Conservation (phyloP, 1,284 basidiomycete genomes). For the Pseudozyma tsukubaensis region DNA sequence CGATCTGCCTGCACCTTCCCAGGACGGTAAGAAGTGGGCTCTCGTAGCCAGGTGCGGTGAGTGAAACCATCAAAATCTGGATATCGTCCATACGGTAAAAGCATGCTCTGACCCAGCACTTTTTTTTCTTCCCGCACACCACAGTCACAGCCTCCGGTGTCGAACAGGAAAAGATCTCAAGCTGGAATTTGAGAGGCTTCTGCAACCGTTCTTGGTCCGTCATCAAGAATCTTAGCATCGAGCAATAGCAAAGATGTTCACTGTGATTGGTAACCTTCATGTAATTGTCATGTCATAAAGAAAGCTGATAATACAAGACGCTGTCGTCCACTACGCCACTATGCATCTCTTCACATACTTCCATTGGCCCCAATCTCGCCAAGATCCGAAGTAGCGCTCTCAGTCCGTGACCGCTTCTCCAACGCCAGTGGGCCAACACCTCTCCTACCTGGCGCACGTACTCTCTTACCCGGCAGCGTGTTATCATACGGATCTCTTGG, state of each 20-base stretch:
- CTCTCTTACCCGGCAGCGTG: conserved; percentile 41
- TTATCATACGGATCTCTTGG: conserved; percentile 48
- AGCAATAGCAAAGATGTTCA: conserved; percentile 1
- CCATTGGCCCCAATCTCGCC: conserved; percentile 16
- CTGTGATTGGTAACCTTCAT: conserved; percentile 1
- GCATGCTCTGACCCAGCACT: not conserved
- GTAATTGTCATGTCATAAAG: not conserved
- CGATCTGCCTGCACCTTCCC: conserved; percentile 8
- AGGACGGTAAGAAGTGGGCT: conserved; percentile 8
- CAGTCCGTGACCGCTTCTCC: conserved; percentile 33
- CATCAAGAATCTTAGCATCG: conserved; percentile 30
- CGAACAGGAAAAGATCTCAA: conserved; percentile 39
- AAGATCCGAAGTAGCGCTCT: conserved; percentile 17
- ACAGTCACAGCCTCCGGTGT: conserved; percentile 47
- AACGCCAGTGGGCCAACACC: conserved; percentile 34
- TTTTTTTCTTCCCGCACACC: not conserved
- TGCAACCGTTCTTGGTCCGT: conserved; percentile 53
- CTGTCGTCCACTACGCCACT: too few species aligned
- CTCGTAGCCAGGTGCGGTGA: conserved; percentile 44
- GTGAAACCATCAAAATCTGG: not conserved
- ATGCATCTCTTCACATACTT: not conserved
- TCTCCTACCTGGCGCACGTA: conserved; percentile 19
- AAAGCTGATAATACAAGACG: not conserved
- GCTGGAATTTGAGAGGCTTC: conserved; percentile 56
- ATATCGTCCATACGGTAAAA: too few species aligned